Conservation (phyloP, 371 early-diverging fungal genomes). For the Zopfochytrium polystomum region DNA sequence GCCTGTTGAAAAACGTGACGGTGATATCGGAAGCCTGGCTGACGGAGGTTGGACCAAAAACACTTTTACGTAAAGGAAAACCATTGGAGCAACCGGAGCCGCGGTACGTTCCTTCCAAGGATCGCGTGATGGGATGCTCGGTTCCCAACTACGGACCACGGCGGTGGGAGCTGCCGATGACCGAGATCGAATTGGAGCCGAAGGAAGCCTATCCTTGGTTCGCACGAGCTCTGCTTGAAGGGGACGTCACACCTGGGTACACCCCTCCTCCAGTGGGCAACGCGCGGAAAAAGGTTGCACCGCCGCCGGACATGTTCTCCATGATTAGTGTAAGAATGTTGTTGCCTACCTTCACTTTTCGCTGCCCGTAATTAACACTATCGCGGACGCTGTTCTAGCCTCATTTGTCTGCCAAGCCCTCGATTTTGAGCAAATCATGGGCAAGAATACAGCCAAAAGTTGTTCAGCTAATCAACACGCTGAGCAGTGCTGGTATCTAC, state of each 20-base stretch:
- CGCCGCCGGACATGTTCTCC: constrained; percentile 7
- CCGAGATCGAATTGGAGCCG: constrained; percentile 27
- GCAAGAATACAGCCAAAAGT: constrained; percentile 41
- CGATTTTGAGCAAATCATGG: constrained; percentile 48
- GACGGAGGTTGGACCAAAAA: constrained; percentile 56
- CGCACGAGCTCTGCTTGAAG: constrained; percentile 45
- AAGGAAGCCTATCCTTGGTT: constrained; percentile 34
- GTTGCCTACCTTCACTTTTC: no score
- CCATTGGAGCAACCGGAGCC: constrained; percentile 51
- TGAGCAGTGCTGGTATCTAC: constrained; percentile 21
- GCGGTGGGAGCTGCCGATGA: constrained; percentile 45
- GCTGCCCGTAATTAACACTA: no score
- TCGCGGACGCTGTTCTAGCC: no score
- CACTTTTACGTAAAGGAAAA: constrained; percentile 31
- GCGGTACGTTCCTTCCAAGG: constrained; percentile 33
- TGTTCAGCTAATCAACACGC: constrained; percentile 23
- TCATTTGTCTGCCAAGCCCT: constrained; percentile 38
- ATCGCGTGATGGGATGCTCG: constrained; percentile 39
- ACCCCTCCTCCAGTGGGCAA: constrained; percentile 6
- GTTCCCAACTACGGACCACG: constrained; percentile 44
- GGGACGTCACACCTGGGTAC: constrained; percentile 27
- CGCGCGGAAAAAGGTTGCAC: constrained; percentile 3
- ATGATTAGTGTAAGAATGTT: constrained; percentile 11
- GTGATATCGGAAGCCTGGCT: constrained; percentile 77
- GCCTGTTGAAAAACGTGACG: constrained; percentile 81